Percentiles rank a stretch among this genome's conserved stretches.
Conservation (phyloP, 1,284 basidiomycete genomes). For the Marasmius oreades region DNA sequence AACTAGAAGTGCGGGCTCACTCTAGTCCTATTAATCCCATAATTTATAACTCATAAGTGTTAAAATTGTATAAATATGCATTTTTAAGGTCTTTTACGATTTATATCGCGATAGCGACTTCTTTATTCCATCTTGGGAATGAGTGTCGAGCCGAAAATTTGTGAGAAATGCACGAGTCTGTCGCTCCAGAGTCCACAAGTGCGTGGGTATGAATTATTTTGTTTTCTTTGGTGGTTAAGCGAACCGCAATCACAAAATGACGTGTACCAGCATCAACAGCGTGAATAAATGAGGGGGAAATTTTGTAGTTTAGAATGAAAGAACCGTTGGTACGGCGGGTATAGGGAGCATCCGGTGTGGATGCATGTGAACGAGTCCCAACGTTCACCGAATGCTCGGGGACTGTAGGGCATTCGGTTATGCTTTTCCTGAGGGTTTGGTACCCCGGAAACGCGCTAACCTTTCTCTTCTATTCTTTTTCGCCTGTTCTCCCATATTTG, state of each 20-base stretch:
- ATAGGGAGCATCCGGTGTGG: too few relatives aligned
- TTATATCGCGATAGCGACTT: not conserved
- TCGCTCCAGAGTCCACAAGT: conserved; percentile 17
- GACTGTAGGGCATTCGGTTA: conserved; percentile 4
- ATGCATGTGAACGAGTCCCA: too few relatives aligned
- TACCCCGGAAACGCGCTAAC: not conserved
- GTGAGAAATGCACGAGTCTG: conserved; percentile 28
- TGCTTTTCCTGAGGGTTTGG: conserved; percentile 6
- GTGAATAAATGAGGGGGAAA: conserved; percentile 6
- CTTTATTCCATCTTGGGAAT: not conserved
- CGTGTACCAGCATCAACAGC: conserved; percentile 11
- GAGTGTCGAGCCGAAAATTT: conserved; percentile 26
- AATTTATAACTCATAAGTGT: too few relatives aligned
- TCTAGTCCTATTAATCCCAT: too few relatives aligned
- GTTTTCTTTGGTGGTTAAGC: conserved; percentile 14
- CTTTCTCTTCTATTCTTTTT: too few relatives aligned
- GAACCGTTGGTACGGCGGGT: too few relatives aligned
- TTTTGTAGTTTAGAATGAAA: not conserved
- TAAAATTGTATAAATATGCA: too few relatives aligned
- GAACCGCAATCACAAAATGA: conserved; percentile 29
- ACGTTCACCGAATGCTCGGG: conserved; percentile 8
- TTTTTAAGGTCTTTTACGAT: too few relatives aligned
- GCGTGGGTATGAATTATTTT: conserved; percentile 21
- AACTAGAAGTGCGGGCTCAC: too few relatives aligned
- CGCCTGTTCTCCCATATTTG: not conserved